Evolutionary conservation across 805 yeast species (phyloP).

Genomic region (Myxozyma vanderwaltii): DNA sequence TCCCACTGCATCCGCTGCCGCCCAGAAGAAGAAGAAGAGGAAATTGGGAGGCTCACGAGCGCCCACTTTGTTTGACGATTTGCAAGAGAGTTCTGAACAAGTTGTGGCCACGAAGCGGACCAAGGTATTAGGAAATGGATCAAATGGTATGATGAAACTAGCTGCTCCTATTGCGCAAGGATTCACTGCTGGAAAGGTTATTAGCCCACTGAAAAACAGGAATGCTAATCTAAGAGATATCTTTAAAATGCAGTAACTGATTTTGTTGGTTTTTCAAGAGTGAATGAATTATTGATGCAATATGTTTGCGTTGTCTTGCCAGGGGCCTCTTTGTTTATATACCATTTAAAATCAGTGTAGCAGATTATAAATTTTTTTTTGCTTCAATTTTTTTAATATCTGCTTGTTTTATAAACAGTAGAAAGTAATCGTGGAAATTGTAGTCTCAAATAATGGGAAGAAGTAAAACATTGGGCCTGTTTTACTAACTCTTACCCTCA

Average conservation of each 20-base stretch:
- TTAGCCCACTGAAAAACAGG: conserved; percentile 31
- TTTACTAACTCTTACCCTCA: too few relatives aligned
- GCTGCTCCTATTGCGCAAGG: conserved; percentile 27
- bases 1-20: conserved; percentile 2
- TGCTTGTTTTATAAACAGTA: too few relatives aligned
- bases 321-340: neutral
- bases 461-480: too few relatives aligned
- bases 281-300: neutral
- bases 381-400: too few relatives aligned
- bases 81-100: conserved; percentile 2
- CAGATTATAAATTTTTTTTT: too few relatives aligned
- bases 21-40: conserved; percentile 23
- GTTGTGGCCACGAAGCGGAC: neutral
- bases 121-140: neutral
- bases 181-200: conserved; percentile 14
- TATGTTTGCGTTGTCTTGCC: neutral
- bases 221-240: conserved; percentile 26
- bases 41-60: conserved; percentile 18
- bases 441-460: too few relatives aligned
- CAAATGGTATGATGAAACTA: conserved; percentile 2
- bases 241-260: conserved; percentile 13
- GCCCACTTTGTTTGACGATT: conserved; percentile 21
- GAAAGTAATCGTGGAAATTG: too few relatives aligned
- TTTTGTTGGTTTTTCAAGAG: neutral
- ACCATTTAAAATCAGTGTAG: neutral